Evolutionary conservation across 2,329 filamentous ascomycete genomes (phyloP), one percentile per base, ranked within the genome.

Genomic region (Phaeophleospora eucalypticola): DNA sequence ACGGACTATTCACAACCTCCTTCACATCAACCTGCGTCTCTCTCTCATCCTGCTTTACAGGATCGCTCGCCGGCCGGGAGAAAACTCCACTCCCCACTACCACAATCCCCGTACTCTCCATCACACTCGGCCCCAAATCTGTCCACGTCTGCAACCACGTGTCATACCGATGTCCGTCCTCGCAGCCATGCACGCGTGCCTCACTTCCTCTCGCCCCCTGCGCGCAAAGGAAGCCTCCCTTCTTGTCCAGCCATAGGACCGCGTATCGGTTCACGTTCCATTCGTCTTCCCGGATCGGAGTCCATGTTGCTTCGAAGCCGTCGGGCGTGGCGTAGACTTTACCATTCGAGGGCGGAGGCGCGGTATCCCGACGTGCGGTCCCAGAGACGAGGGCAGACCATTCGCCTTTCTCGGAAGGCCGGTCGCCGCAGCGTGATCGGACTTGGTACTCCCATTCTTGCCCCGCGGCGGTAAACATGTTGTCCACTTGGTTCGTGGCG

Each of bases 231-330:
- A 46, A 56, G 7, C 50, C 46, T 19, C 45, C 43, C 9, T 38
- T 49, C 44, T 49, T 48, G 17, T 51, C 42, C 20, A 42, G 20
- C 24, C 45, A 52, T 8, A 52, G 38, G 4, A 52, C 45, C 4
- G 49, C 49, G 38, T 57, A 57, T 2, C 49, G 43, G 17, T 54
- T 45, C 3, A 57, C 45, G 14, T 49, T 43, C 46, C 52, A 54
- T 10, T 21, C 36, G 3, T 36, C 38, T 2, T 49, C 45, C 6
- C 12, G 7, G 16, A 45, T 21, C 2, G 43, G 32, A 3, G 45
- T 39, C 48, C 48, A 57, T 4, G 46, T 49, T 1, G 46, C 40
- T 36, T 42, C 40, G 16, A 54, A 45, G 1, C 54, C 52, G 2
- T 36, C 20, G 3, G 41, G 34, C 2, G 21, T 32, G 2, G 54